These are phyloP conservation scores for Calocybe gambosa DNA, from an alignment of 1,284 basidiomycete species.

Conservation along the genomic window DNA sequence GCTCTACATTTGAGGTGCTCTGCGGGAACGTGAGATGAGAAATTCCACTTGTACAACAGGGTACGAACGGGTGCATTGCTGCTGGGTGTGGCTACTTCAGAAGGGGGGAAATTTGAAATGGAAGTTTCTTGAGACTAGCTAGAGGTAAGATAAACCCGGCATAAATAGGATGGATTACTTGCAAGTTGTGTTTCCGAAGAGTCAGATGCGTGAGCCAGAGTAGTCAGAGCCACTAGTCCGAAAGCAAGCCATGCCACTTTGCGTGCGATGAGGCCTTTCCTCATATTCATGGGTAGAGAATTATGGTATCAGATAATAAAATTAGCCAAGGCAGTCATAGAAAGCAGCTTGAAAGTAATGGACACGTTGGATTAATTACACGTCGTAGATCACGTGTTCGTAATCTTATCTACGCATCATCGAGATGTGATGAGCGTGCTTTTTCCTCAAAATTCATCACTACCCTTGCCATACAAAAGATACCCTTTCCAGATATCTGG, in stretches of 20 bases:
- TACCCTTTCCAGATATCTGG: too few relatives aligned
- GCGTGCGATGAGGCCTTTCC: constrained; percentile 32
- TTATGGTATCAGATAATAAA: constrained; percentile 2
- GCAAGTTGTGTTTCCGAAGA: constrained; percentile 19
- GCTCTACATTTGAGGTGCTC: constrained; percentile 22
- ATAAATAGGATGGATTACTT: neutral
- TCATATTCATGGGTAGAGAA: constrained; percentile 20
- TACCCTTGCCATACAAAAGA: too few relatives aligned
- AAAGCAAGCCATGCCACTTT: constrained; percentile 63
- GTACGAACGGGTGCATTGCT: constrained; percentile 3
- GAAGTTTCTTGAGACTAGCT: constrained; percentile 4
- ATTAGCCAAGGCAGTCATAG: constrained; percentile 10
- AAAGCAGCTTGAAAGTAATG: neutral
- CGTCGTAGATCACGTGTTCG: constrained; percentile 26
- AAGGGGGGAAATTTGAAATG: neutral
- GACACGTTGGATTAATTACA: constrained; percentile 16
- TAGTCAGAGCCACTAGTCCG: constrained; percentile 44
- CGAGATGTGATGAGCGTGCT: too few relatives aligned
- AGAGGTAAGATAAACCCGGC: neutral
- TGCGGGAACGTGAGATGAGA: neutral
- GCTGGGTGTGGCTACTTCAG: constrained; percentile 3
- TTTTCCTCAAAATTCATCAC: too few relatives aligned
- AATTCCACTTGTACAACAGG: neutral
- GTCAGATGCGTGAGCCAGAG: constrained; percentile 27
- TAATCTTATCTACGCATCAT: constrained; percentile 9